Base-by-base conservation (phyloP, 257 asterid genomes). In the Paraleonurus japonicus region DNA sequence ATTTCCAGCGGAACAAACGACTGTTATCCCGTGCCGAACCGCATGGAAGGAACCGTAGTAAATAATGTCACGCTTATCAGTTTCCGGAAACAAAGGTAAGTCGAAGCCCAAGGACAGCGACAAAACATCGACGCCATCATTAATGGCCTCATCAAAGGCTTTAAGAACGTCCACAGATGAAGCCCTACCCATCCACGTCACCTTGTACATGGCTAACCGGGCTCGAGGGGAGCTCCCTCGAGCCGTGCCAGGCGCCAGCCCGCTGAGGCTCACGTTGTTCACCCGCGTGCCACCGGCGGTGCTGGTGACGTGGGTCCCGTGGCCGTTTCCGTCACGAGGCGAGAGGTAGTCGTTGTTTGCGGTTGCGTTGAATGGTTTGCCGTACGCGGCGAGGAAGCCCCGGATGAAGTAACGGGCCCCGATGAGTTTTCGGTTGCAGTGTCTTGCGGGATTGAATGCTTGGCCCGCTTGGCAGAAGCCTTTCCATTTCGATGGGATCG, bases 401-500 rank as follows among this genome's bases (percentile, higher is more conserved):
- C 68, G 63, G 6, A 70, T 0, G 71, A 74, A 85, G 69, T 61
- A 78, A 7, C 85, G 85, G 19, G 87, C 84, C 67, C 87, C 87
- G 17, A 82, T 77, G 41, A 84, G 19, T 77, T 84, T 84, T 28
- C 37, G 75, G 63, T 82, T 80, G 80, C 85, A 82, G 61, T 73
- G 69, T 13, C 61, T 30, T 15, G 67, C 8, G 2, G 85, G 67
- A n/a, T 68, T 23, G 65, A 79, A 84, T 7, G 4, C 8, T 7
- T 30, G 33, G 10, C 84, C 81, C 1, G 77, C 30, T 23, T 79
- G 53, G 69, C 85, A 84, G 7, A 16, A 55, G 24, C 86, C 86
- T 60, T 80, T 81, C 86, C 85, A 81, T 53, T 23, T 75, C 0
- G 86, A 35, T 7, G 87, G 89, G 64, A 85, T 78, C 39, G 87